phyloP scores from a whole-genome alignment of 768 basidiomycete species.

The Thelephora aurantiotincta region DNA sequence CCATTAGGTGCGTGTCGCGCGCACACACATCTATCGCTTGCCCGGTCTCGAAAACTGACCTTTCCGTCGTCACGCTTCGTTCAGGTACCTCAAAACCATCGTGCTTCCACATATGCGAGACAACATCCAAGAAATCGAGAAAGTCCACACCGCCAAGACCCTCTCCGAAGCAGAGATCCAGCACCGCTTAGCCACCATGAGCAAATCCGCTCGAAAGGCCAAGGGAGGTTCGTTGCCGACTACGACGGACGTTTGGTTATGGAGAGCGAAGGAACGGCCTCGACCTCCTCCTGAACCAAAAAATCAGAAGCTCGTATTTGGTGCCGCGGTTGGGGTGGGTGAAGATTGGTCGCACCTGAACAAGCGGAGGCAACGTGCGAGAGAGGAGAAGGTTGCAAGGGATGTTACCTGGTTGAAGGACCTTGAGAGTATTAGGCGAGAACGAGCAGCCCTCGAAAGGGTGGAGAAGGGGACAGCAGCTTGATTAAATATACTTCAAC shows the following conservation, averaged over 20 bases:
- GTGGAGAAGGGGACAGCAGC: neutral
- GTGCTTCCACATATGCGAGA: conserved; percentile 32
- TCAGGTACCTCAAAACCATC: conserved; percentile 41
- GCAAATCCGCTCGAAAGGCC: conserved; percentile 10
- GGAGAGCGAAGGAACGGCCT: conserved; percentile 14
- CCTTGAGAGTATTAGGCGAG: conserved; percentile 15
- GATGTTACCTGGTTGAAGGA: conserved; percentile 27
- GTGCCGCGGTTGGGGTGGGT: conserved; percentile 29
- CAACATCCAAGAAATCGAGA: conserved; percentile 26
- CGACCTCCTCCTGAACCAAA: neutral
- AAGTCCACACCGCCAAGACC: conserved; percentile 21
- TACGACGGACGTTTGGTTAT: conserved; percentile 26
- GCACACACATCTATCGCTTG: neutral
- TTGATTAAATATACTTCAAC: conserved; percentile 1
- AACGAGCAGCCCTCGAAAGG: conserved; percentile 1
- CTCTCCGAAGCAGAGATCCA: conserved; percentile 16
- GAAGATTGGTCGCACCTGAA: conserved; percentile 45
- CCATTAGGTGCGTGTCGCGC: conserved; percentile 28
- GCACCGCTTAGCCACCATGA: conserved; percentile 10
- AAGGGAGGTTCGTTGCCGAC: conserved; percentile 10
- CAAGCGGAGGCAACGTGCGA: conserved; percentile 32
- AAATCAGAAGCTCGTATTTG: conserved; percentile 11
- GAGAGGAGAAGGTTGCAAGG: conserved; percentile 29
- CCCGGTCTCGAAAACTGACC: too few relatives aligned
- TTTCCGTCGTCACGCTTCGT: neutral